Evolutionary conservation across 176 grass and related monocot species (phyloP), one percentile per base, ranked within the genome.

Genomic region (Melocanna baccifera): DNA sequence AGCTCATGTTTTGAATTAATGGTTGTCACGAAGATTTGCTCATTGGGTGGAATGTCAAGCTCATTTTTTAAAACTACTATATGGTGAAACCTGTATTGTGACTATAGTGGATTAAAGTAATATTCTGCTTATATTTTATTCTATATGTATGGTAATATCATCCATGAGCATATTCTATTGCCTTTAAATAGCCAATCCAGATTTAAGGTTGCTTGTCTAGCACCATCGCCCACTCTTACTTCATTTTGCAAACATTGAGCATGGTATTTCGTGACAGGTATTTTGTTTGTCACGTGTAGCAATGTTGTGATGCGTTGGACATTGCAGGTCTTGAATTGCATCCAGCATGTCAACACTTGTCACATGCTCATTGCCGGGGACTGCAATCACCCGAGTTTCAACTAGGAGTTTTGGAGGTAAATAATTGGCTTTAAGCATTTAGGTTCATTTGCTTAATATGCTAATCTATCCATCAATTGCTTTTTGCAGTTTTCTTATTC

Each of bases 381-480:
- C 59, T 18, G 40, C 43, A 39, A 42, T 15, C n/a, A 4, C 81
- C 8, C 32, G 22, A 36, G 62, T 40, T 66, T 56, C 79, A 59
- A 73, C 47, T n/a, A 86, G 65, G 46, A 83, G 47, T 40, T 34
- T 50, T 59, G 39, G 51, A 83, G 84, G 88, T 90, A 59, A 74
- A 47, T 12, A 46, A 7, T 39, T 47, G 61, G 0, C 30, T 59
- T 82, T 20, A 65, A 46, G 14, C 4, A 63, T 83, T 75, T 84
- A 64, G 12, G 6, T 26, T 73, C 9, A 4, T 25, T 75, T 51
- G 0, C 20, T 16, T 20, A 3, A 5, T 20, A 34, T 46, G 55
- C 6, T 15, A 58, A 73, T 73, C 2, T 26, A 48, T 73, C 37
- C 40, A 48, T 83, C 37, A 15, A n/a, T 73, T 47, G 11, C 0